These are phyloP conservation scores for Cyberlindnera euphorbiiphila DNA, from an alignment of 805 yeast species.

Conservation along the genomic window DNA sequence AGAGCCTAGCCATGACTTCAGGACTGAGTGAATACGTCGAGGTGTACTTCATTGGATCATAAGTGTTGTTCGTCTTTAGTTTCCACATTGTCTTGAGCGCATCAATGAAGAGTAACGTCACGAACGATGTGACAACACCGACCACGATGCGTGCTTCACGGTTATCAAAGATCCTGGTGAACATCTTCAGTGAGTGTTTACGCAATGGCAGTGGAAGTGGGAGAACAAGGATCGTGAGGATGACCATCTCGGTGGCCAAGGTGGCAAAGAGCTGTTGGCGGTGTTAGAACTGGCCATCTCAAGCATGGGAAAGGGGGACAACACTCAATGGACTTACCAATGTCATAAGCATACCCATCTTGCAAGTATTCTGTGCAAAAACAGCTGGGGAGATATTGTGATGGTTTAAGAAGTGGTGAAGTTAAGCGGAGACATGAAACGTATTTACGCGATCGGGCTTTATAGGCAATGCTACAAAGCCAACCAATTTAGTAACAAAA, in stretches of 20 bases:
- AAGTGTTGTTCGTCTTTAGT: slow-evolving; percentile 26
- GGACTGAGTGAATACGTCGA: slow-evolving; percentile 32
- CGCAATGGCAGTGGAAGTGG: slow-evolving; percentile 54
- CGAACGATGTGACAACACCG: slow-evolving; percentile 38
- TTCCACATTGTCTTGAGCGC: slow-evolving; percentile 44
- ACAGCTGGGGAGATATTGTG: too few species aligned
- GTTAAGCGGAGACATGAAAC: too few species aligned
- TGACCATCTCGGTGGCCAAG: slow-evolving; percentile 49
- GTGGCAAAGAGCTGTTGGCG: slow-evolving; percentile 37
- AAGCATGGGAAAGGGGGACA: too few species aligned
- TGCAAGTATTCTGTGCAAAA: too few species aligned
- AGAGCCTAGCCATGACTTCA: slow-evolving; percentile 55
- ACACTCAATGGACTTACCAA: slow-evolving; percentile 19
- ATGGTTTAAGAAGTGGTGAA: too few species aligned
- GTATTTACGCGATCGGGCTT: neutral
- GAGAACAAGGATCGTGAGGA: slow-evolving; percentile 43
- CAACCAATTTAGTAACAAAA: too few species aligned
- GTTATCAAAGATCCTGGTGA: slow-evolving; percentile 32
- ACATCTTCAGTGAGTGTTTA: slow-evolving; percentile 36
- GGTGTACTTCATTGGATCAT: slow-evolving; percentile 24
- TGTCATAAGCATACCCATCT: slow-evolving; percentile 26
- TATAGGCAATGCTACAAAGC: neutral
- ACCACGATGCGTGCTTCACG: slow-evolving; percentile 44
- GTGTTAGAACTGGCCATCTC: neutral
- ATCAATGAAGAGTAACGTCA: slow-evolving; percentile 50